Evolutionary conservation across 1,284 basidiomycete genomes (phyloP).

Genomic region (Megacollybia platyphylla): DNA sequence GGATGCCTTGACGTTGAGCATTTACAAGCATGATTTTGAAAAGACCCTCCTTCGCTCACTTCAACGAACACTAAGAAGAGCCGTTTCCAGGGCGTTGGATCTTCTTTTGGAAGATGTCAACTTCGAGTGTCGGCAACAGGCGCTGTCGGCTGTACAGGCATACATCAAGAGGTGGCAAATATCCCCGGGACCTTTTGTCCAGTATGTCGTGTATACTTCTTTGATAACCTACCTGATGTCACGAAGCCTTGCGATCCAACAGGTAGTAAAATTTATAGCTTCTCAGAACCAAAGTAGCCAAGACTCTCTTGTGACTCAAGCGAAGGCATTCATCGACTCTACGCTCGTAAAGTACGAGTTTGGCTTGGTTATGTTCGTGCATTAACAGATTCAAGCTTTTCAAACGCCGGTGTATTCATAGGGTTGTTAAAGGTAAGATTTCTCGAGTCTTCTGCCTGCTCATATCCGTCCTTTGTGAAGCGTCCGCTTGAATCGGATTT

Average conservation of each 20-base stretch:
- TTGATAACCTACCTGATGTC: not conserved
- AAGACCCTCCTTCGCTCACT: constrained; percentile 36
- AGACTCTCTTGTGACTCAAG: constrained; percentile 44
- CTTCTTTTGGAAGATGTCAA: constrained; percentile 38
- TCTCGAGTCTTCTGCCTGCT: not conserved
- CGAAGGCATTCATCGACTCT: constrained; percentile 36
- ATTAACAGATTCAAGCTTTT: constrained; percentile 23
- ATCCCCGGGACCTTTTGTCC: constrained; percentile 37
- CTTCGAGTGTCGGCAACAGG: constrained; percentile 53
- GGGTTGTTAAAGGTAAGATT: constrained; percentile 39
- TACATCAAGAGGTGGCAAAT: constrained; percentile 48
- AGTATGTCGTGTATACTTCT: constrained; percentile 22
- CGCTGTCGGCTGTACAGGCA: constrained; percentile 43
- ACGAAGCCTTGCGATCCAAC: constrained; percentile 33
- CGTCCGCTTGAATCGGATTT: constrained; percentile 33
- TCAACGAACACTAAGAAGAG: constrained; percentile 35
- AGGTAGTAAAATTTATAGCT: constrained; percentile 31
- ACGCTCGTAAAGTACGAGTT: constrained; percentile 33
- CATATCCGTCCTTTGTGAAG: constrained; percentile 14
- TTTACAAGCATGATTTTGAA: constrained; percentile 61
- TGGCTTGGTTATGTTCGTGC: not conserved
- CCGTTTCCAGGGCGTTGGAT: constrained; percentile 37
- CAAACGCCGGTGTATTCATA: constrained; percentile 39
- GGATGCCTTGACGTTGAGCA: constrained; percentile 47
- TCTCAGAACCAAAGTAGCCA: constrained; percentile 35